Conservation (phyloP, 441 rosid genomes). For the Adansonia rubrostipa region DNA sequence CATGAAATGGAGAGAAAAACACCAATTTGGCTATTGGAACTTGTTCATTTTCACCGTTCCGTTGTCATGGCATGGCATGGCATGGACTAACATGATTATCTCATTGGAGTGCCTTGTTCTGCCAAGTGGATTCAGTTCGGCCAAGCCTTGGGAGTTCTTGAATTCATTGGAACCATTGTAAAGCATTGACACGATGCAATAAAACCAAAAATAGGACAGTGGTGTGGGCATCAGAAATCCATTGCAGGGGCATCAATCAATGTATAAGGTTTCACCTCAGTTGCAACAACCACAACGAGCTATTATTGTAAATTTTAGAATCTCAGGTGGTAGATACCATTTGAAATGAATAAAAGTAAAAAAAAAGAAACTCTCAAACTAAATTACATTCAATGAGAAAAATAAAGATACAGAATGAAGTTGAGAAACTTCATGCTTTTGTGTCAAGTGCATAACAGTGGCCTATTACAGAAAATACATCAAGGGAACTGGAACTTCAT, state of each 20-base stretch:
- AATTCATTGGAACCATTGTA: not conserved
- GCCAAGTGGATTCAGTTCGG: conserved; percentile 9
- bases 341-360: not conserved
- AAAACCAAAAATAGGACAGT: conserved; percentile 1
- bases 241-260: too few relatives aligned
- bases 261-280: too few relatives aligned
- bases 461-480: conserved; percentile 3
- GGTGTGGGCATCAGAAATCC: conserved; percentile 2
- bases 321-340: not conserved
- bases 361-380: conserved; percentile 5
- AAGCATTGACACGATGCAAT: not conserved
- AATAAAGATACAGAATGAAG: conserved; percentile 34
- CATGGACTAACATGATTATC: not conserved
- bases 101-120: not conserved
- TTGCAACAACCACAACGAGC: not conserved
- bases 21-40: not conserved
- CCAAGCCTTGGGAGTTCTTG: conserved; percentile 9
- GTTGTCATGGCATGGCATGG: not conserved
- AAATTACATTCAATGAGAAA: conserved; percentile 8
- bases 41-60: not conserved
- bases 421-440: conserved; percentile 40
- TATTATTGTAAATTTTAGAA: not conserved
- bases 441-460: not conserved
- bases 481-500: conserved; percentile 68
- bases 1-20: conserved; percentile 3